phyloP scores from a whole-genome alignment of 192 early-diverging fungal species.

The Mortierella claussenii region DNA sequence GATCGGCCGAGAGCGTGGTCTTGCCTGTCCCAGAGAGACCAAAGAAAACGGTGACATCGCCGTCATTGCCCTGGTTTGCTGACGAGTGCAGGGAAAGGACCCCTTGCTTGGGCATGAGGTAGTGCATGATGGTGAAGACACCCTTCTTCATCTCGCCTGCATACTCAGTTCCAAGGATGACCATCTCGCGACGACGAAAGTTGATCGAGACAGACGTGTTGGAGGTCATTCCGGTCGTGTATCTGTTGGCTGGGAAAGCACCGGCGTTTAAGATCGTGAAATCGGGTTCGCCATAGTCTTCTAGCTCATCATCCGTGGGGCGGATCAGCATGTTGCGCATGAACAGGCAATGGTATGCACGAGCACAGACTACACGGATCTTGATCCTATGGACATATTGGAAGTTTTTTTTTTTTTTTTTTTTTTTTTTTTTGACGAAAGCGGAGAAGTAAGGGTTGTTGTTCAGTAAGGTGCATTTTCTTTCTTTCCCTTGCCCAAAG shows the following conservation, averaged over 20 bases:
- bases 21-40: constrained; percentile 98
- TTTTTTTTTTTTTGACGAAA: not conserved
- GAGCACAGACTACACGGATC: constrained; percentile 93
- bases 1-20: constrained; percentile 97
- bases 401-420: not conserved
- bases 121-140: constrained; percentile 98
- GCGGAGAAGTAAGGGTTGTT: too few relatives aligned
- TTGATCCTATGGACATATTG: constrained; percentile 79
- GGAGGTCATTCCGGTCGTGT: constrained; percentile 96
- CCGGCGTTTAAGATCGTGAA: constrained; percentile 99
- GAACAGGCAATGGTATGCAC: constrained; percentile 97
- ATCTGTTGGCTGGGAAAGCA: constrained; percentile 92
- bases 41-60: constrained; percentile 98
- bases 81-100: constrained; percentile 93
- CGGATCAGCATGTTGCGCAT: constrained; percentile 99
- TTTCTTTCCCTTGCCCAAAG: not conserved
- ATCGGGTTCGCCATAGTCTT: constrained; percentile 93
- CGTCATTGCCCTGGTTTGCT: constrained; percentile 90
- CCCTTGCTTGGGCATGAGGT: constrained; percentile 95
- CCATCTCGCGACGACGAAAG: constrained; percentile 96
- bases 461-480: too few relatives aligned
- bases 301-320: constrained; percentile 90
- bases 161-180: constrained; percentile 97
- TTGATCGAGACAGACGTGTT: constrained; percentile 92
- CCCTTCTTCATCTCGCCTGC: constrained; percentile 99